Base-by-base conservation (phyloP, 257 asterid genomes). In the Scutellaria galericulata region DNA sequence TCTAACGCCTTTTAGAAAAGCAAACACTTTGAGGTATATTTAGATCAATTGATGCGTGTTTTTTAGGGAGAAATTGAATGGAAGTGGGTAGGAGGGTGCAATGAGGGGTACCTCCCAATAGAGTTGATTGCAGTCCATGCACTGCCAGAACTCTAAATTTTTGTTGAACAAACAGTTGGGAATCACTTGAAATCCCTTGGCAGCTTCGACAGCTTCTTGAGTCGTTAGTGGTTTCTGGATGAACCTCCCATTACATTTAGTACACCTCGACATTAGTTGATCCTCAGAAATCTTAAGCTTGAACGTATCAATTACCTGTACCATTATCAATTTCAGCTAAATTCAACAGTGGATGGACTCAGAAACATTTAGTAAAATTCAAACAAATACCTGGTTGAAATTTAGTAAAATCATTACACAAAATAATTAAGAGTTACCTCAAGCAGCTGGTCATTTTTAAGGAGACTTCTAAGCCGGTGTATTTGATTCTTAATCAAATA, bases 171-270 rank as follows among this genome's bases (percentile, higher is more conserved):
- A 81, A 77, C 99, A 94, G 56, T 86, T 88, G 45, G 99, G 99
- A 78, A 91, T 91, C 75, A 88, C 95, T 86, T 94, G 97, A 79
- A 91, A 94, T 76, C 97, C 97, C 80, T 94, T 89, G 9, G 95
- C 90, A 31, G 97, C 97, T 83, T 87, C 95, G 56, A 89, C 83
- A 22, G 97, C 99, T 85, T 94, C 99, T 81, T 89, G 92, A 60
- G 96, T 89, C 64, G 97, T 59, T 68, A 94, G 82, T 51, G 99
- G 95, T 85, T 89, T 94, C 79, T 89, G 97, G 73, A 94, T 91
- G 84, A 94, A 94, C 72, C 73, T 82, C 70, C 97, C 97, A 6
- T 91, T 94, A 84, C 99, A 91, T 83, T 91, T 91, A 20, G 96
- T 88, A 76, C 97, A 91, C 82, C 99, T 85, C 14, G 97, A 88